These are phyloP conservation scores for Crepidotus variabilis DNA, from an alignment of 768 basidiomycete genomes.

Conservation along the genomic window DNA sequence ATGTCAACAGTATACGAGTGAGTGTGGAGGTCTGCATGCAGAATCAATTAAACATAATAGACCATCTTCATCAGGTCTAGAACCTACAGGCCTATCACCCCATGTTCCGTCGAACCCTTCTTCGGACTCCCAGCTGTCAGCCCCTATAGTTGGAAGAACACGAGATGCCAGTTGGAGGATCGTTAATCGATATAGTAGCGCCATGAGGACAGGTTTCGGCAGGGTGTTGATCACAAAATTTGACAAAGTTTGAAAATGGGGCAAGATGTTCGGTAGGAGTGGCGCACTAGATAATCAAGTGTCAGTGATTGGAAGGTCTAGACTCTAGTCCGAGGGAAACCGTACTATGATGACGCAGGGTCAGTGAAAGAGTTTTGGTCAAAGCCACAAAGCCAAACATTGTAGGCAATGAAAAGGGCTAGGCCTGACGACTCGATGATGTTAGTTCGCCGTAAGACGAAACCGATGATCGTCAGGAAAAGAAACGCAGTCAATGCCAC, in stretches of 20 bases:
- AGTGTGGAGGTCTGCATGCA: constrained; percentile 65
- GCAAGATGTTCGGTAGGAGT: constrained; percentile 72
- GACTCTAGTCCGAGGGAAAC: constrained; percentile 9
- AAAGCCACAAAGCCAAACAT: constrained; percentile 86
- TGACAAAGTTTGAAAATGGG: constrained; percentile 73
- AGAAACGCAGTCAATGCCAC: constrained; percentile 84
- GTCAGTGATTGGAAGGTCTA: neutral
- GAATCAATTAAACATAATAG: neutral
- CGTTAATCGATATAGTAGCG: constrained; percentile 74
- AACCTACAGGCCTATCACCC: constrained; percentile 68
- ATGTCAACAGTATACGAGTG: constrained; percentile 72
- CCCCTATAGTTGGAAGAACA: constrained; percentile 81
- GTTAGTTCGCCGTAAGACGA: constrained; percentile 83
- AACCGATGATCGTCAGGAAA: constrained; percentile 90
- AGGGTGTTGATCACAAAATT: constrained; percentile 84
- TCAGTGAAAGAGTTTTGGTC: constrained; percentile 71
- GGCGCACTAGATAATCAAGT: constrained; percentile 49
- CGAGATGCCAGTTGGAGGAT: constrained; percentile 80
- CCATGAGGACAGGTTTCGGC: constrained; percentile 79
- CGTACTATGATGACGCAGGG: constrained; percentile 75
- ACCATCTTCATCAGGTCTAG: neutral
- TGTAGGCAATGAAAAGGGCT: constrained; percentile 85
- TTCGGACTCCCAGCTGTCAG: constrained; percentile 73
- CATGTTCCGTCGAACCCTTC: constrained; percentile 60
- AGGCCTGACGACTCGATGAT: constrained; percentile 90